Base-by-base conservation (phyloP, 1,284 basidiomycete genomes). In the Pyrrhoderma noxium region DNA sequence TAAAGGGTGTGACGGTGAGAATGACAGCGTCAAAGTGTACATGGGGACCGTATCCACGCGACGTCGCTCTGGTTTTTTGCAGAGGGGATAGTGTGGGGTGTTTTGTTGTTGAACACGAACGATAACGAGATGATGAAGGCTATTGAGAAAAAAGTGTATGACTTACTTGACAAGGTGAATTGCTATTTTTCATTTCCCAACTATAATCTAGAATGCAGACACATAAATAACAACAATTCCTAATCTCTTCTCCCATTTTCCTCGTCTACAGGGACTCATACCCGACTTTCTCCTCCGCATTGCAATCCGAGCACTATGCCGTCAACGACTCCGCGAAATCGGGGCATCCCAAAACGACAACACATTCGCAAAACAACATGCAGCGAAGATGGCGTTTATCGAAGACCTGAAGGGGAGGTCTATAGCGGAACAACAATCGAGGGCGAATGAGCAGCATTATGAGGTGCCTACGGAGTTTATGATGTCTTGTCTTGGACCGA, bases 381-480 rank as follows among this genome's bases (percentile, higher is more conserved):
- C 72, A 1, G 75, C 76, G 16, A 89, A 89, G 62, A 81, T 85
- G 75, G 67, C 72, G 49, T 80, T 75, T 73, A 77, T 81, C 36
- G 76, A 77, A 56, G 69, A 67, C 16, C 74, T 79, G 13, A 70
- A 73, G n/a, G 67, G 70, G 0, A 66, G 77, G 21, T 72, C 72
- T 19, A 87, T 89, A 53, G 85, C 85, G 2, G 82, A 82, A 58
- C 70, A 80, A 13, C 75, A 82, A 5, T 76, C 80, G 34, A 85
- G 83, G 61, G 86, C 85, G 31, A 89, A 90, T 59, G 77, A 86
- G 59, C 85, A 89, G 64, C 85, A 89, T 61, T 89, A 89, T 62
- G 85, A 89, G 68, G 82, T 88, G 7, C 73, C 82, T 0, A 86
- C 82, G 0, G 67, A 73, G 11, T 86, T 87, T 63, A 84, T 85